phyloP scores from a whole-genome alignment of 805 yeast species.

The Ogataea haglerorum region DNA sequence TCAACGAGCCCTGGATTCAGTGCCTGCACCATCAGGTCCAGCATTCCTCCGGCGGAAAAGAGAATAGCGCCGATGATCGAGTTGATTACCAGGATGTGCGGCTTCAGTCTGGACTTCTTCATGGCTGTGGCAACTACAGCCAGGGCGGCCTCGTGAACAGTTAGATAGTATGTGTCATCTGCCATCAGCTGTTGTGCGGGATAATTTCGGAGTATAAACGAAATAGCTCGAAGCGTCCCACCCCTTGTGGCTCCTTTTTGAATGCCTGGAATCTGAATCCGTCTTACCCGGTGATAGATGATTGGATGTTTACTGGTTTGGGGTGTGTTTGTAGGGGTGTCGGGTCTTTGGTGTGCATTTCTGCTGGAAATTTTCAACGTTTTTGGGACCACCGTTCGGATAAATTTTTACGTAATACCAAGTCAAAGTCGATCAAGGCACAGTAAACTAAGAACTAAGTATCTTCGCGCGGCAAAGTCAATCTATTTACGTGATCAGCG shows the following conservation, averaged over 20 bases:
- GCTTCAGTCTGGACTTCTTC: conserved; percentile 71
- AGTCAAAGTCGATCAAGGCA: too few species aligned
- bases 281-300: conserved; percentile 9
- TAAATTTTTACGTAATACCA: too few species aligned
- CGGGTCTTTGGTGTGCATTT: too few species aligned
- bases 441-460: too few species aligned
- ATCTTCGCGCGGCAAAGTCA: too few species aligned
- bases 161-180: conserved; percentile 56
- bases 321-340: conserved; percentile 8
- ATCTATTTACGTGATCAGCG: conserved; percentile 29
- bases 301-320: conserved; percentile 5
- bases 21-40: conserved; percentile 54
- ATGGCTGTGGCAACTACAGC: conserved; percentile 83
- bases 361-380: not conserved
- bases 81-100: conserved; percentile 58
- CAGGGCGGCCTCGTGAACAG: conserved; percentile 78
- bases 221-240: conserved; percentile 2
- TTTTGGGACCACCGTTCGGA: not conserved
- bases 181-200: conserved; percentile 23
- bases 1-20: conserved; percentile 42
- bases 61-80: conserved; percentile 68
- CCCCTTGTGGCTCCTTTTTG: conserved; percentile 6
- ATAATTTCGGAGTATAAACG: not conserved
- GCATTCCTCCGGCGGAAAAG: conserved; percentile 72
- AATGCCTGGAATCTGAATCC: not conserved